Base-by-base conservation (phyloP, 805 yeast species). In the Middelhovenomyces tepae region DNA sequence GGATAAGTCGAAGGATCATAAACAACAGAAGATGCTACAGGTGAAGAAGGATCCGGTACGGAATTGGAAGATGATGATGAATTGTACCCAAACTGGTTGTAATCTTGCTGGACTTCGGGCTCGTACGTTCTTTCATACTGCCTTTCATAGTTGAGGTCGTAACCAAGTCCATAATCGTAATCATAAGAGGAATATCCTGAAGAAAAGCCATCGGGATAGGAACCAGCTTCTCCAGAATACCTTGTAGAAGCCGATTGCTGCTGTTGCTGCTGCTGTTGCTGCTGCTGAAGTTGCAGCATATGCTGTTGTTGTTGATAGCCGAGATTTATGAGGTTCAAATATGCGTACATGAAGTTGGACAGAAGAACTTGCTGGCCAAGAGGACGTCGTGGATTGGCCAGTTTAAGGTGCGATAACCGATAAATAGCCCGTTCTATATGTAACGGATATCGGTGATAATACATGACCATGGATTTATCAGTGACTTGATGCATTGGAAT, bases 271-370 rank as follows among this genome's bases (percentile, higher is more conserved):
- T 35, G 34, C 37, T 37, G 35, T 25, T 38, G 39, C 28, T 42
- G 39, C 35, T 33, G 22, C 7, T 30, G 36, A 3, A 30, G 17
- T 33, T 34, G 35, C 25, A 29, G 36, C 31, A 13, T 15, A 15
- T 33, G 34, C 36, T 44, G 47, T 36, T 39, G 46, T 45, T 54
- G 60, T 45, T 53, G 59, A 38, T 54, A 55, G 23, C 60, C 87
- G 53, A 89, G 96, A 56, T 89, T 94, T 36, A 91, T 95, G 57
- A 91, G 65, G 52, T 91, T 89, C 64, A 91, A 69, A 57, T 91
- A 91, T 0, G 96, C 89, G 53, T 91, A 91, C 98, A 91, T 91
- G 71, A 91, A 91, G 55, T 91, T 91, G 38, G 95, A 84, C 43
- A 91, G 60, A 31, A 91, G 56, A 1, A 91, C 98, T 54, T 91